Base-by-base conservation (phyloP, 805 yeast species). In the Scheffersomyces coipomensis region DNA sequence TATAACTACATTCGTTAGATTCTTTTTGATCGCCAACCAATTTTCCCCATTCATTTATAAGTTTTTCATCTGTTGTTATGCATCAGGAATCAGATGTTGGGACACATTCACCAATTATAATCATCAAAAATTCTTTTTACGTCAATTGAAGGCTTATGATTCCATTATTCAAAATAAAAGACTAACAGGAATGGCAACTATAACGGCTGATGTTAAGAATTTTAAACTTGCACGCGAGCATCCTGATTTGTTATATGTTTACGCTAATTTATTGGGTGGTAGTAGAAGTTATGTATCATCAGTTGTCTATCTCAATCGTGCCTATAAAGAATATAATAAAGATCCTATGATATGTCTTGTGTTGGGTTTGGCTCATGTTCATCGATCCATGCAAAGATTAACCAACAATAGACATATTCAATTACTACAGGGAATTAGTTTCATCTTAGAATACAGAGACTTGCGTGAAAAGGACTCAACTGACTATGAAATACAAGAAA, bases 121-220 rank as follows among this genome's bases (percentile, higher is more conserved):
- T 45, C 91, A 88, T 54, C 98, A 91, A 52, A 93, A 93, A 58
- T 91, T 81, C 56, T 82, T 91, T 46, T 65, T 93, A 44, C 79
- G 99, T 49, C 97, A 90, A 51, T 70, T 91, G 47, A 93, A 91
- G 56, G 95, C 96, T 0, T 81, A 78, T 56, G 99, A 93, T 57
- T 78, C 93, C 2, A 53, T 84, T 12, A 73, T 79, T 22, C 62
- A 70, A 8, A 51, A 55, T 2, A 75, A 73, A 31, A 71, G 72
- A 10, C 78, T 88, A 15, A 65, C 78, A 2, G 97, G 97, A 1
- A 88, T 87, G 71, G 93, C 96, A 0, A 82, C 82, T 3, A 73
- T 88, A 10, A 67, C 78, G 0, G 79, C 82, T 31, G 76, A 72
- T 44, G 62, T 68, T n/a, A 69, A 78, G 19, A 61, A 64, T 31